Evolutionary conservation across 768 basidiomycete species (phyloP).

Genomic region (Amyloporia xantha): DNA sequence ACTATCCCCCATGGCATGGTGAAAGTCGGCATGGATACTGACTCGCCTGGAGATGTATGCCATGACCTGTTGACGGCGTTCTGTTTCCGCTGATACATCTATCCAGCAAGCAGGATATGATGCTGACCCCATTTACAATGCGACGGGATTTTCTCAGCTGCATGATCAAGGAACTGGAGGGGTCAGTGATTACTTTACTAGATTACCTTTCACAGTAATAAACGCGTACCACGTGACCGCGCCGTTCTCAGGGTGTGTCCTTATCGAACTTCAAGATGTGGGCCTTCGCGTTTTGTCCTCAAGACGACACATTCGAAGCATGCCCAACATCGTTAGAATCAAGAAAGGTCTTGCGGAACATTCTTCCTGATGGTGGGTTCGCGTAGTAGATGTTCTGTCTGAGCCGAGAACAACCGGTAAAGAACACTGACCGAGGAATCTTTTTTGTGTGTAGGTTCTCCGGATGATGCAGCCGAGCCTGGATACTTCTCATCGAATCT

Average conservation of each 20-base stretch:
- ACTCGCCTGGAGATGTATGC: conserved; percentile 39
- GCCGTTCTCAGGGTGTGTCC: conserved; percentile 26
- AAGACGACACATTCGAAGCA: conserved; percentile 34
- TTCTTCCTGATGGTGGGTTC: conserved; percentile 43
- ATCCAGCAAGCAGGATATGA: conserved; percentile 36
- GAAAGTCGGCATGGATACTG: conserved; percentile 62
- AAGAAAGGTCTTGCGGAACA: conserved; percentile 42
- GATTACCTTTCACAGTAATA: too few relatives aligned
- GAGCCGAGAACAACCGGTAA: too few relatives aligned
- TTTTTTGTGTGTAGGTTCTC: conserved; percentile 43
- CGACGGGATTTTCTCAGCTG: conserved; percentile 56
- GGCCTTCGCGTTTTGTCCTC: conserved; percentile 41
- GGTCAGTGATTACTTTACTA: conserved; percentile 28
- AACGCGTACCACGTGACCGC: neutral
- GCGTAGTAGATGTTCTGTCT: neutral
- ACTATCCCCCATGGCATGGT: conserved; percentile 67
- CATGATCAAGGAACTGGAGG: conserved; percentile 62
- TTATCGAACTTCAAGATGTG: conserved; percentile 60
- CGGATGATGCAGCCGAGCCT: conserved; percentile 57
- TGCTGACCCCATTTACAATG: conserved; percentile 27
- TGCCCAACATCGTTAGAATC: conserved; percentile 42
- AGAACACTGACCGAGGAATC: too few relatives aligned
- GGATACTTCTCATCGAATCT: conserved; percentile 63
- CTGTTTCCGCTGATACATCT: neutral
- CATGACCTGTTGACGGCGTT: neutral